Evolutionary conservation across 805 yeast genomes (phyloP).

Genomic region (Yamadazyma sp.): DNA sequence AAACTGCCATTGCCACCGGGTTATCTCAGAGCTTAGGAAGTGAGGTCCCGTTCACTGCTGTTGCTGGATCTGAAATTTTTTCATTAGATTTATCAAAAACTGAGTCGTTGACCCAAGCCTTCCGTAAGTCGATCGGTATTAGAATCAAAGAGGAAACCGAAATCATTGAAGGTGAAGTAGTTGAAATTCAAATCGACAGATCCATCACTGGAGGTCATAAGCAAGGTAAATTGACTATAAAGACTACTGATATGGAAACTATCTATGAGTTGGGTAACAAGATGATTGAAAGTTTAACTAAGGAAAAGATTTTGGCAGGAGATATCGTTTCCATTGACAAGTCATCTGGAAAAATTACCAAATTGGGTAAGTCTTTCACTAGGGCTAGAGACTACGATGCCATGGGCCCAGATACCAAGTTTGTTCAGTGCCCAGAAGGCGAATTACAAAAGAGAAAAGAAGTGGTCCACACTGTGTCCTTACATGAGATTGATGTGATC

Average conservation of each 20-base stretch:
- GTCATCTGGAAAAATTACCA: slow-evolving; percentile 90
- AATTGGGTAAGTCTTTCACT: slow-evolving; percentile 93
- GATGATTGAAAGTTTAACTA: slow-evolving; percentile 91
- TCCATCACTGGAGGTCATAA: slow-evolving; percentile 96
- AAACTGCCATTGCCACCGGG: slow-evolving; percentile 98
- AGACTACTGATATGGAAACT: slow-evolving; percentile 98
- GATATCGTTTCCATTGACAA: slow-evolving; percentile 95
- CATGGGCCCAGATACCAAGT: slow-evolving; percentile 96
- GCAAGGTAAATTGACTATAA: slow-evolving; percentile 96
- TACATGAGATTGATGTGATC: slow-evolving; percentile 96
- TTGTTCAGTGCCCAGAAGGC: slow-evolving; percentile 98
- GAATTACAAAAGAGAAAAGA: slow-evolving; percentile 95
- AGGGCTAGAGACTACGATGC: slow-evolving; percentile 98
- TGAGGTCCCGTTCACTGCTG: slow-evolving; percentile 91
- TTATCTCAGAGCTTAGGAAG: slow-evolving; percentile 68
- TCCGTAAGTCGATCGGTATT: slow-evolving; percentile 93
- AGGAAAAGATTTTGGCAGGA: slow-evolving; percentile 95
- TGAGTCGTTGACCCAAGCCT: slow-evolving; percentile 94
- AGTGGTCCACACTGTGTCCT: slow-evolving; percentile 95
- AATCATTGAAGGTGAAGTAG: slow-evolving; percentile 97
- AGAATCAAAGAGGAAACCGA: slow-evolving; percentile 96
- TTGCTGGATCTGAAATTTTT: slow-evolving; percentile 92
- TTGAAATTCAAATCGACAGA: slow-evolving; percentile 91
- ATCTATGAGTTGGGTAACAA: slow-evolving; percentile 92
- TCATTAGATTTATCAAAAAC: slow-evolving; percentile 92